These are phyloP conservation scores for Fusarium stilboides DNA, from an alignment of 2,329 filamentous ascomycete genomes.

Conservation along the genomic window DNA sequence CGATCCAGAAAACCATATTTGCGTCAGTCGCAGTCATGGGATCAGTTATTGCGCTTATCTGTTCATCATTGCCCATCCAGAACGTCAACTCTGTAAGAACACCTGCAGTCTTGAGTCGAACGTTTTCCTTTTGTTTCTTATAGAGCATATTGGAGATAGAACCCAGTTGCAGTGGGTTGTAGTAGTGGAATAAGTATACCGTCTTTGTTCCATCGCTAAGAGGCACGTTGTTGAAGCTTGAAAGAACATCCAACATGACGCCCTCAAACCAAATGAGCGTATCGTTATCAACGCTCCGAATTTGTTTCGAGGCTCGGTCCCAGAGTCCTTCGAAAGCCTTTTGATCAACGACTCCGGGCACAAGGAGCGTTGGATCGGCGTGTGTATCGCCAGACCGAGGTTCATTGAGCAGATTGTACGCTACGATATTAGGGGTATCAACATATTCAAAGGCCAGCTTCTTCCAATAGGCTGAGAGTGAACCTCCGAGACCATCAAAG, in stretches of 20 bases:
- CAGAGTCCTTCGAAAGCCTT: background rate
- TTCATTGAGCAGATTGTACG: constrained; percentile 11
- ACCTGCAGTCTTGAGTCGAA: background rate
- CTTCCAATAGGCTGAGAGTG: background rate
- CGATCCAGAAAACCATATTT: constrained; percentile 1
- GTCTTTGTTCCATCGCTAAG: background rate
- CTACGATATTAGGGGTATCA: background rate
- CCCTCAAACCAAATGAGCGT: constrained; percentile 4
- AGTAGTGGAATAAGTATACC: constrained; percentile 2
- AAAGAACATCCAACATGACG: background rate
- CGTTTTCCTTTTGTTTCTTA: background rate
- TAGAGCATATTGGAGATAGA: fast-evolving
- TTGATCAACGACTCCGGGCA: background rate
- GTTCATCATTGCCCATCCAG: background rate
- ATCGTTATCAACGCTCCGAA: background rate
- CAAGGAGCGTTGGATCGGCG: background rate
- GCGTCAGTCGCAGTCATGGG: fast-evolving
- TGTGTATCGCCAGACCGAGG: constrained; percentile 4
- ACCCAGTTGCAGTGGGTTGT: background rate
- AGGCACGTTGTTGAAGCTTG: background rate
- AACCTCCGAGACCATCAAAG: background rate
- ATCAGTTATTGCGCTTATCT: background rate
- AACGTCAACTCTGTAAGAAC: background rate
- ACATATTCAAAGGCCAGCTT: background rate
- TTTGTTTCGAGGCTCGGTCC: background rate